These are phyloP conservation scores for Salvia miltiorrhiza DNA, from an alignment of 257 asterid genomes.

Conservation along the genomic window DNA sequence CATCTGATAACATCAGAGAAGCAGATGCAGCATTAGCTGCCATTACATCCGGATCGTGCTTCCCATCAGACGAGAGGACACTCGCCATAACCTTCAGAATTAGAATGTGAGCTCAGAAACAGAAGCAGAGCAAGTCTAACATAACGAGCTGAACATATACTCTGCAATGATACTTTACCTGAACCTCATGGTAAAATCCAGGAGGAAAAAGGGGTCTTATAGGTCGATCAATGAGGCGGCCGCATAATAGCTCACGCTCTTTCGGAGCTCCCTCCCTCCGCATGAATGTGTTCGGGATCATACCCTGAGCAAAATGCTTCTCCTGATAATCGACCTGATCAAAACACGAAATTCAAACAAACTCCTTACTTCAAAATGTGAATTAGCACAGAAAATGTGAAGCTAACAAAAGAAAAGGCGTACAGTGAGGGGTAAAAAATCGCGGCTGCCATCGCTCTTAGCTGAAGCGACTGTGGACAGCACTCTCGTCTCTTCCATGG, in stretches of 20 bases:
- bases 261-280: constrained; percentile 98
- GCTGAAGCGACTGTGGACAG: constrained; percentile 82
- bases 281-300: constrained; percentile 85
- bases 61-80: constrained; percentile 91
- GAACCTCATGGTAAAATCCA: constrained; percentile 96
- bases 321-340: constrained; percentile 93
- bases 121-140: constrained; percentile 7
- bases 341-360: constrained; percentile 18
- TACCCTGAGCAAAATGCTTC: constrained; percentile 92
- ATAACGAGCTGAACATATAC: background rate
- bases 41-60: constrained; percentile 95
- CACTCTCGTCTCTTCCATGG: constrained; percentile 88
- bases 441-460: constrained; percentile 70
- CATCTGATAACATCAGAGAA: constrained; percentile 93
- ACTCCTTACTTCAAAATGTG: background rate
- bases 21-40: constrained; percentile 98
- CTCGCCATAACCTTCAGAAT: constrained; percentile 69
- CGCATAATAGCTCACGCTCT: constrained; percentile 95
- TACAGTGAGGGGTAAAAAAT: constrained; percentile 94
- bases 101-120: constrained; percentile 1
- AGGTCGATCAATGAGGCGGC: constrained; percentile 93
- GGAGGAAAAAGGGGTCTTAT: constrained; percentile 90
- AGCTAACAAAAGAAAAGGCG: constrained; percentile 10
- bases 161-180: constrained; percentile 45
- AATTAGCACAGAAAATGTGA: background rate